These are phyloP conservation scores for Orobanche coerulescens DNA, from an alignment of 257 asterid genomes.

Conservation along the genomic window DNA sequence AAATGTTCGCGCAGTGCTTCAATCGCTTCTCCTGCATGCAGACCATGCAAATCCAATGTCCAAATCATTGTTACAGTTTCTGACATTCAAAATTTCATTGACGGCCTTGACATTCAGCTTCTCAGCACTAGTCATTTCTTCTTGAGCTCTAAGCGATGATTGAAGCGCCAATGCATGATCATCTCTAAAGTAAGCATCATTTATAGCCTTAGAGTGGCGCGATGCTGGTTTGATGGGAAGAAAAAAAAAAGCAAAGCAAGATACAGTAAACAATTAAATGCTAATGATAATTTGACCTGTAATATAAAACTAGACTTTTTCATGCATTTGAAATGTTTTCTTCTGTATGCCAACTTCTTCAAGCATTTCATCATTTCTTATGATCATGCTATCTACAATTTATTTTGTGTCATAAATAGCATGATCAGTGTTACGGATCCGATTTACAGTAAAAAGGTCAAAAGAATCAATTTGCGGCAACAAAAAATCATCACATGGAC, in stretches of 20 bases:
- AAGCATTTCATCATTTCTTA: too few relatives aligned
- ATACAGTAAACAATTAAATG: background rate
- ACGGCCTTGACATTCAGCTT: conserved; percentile 79
- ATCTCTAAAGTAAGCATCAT: conserved; percentile 68
- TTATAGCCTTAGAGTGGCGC: conserved; percentile 61
- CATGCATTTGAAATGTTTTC: background rate
- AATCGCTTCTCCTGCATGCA: conserved; percentile 86
- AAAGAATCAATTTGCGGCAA: too few relatives aligned
- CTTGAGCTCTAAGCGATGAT: conserved; percentile 58
- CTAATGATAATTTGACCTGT: background rate
- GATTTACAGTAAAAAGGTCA: too few relatives aligned
- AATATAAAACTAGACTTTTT: background rate
- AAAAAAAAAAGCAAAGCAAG: conserved; percentile 14
- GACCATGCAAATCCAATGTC: conserved; percentile 94
- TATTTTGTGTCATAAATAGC: too few relatives aligned
- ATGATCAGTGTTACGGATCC: too few relatives aligned
- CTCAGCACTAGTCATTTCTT: conserved; percentile 66
- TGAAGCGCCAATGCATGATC: conserved; percentile 60
- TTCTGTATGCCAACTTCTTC: too few relatives aligned
- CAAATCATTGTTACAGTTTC: conserved; percentile 61
- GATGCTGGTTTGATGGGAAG: conserved; percentile 62
- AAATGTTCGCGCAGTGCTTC: conserved; percentile 65
- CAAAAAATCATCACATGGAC: too few relatives aligned
- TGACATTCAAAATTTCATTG: conserved; percentile 49
- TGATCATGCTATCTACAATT: too few relatives aligned